A percentile compares a stretch with the other conserved stretches of the same genome.
Evolutionary conservation across 441 rosid genomes (phyloP).

Genomic region (Eutrema salsugineum): DNA sequence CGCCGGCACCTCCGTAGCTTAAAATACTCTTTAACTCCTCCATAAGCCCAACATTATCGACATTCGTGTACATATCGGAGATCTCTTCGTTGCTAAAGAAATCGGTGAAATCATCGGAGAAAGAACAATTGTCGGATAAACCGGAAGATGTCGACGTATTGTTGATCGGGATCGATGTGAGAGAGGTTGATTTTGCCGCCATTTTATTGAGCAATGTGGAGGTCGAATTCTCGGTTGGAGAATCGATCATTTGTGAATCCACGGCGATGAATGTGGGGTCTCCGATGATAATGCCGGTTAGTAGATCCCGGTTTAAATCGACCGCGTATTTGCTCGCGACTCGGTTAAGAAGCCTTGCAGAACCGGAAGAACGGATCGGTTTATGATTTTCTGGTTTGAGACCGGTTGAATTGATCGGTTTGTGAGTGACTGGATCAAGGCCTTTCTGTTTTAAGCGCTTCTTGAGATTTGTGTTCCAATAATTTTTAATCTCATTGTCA

Average conservation of each 20-base stretch:
- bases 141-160: background rate
- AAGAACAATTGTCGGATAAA: slow-evolving; percentile 8
- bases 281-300: slow-evolving; percentile 24
- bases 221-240: background rate
- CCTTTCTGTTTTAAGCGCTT: slow-evolving; percentile 24
- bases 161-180: background rate
- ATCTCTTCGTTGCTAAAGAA: slow-evolving; percentile 18
- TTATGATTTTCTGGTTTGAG: background rate
- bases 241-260: slow-evolving; percentile 11
- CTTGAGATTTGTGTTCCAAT: slow-evolving; percentile 36
- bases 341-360: slow-evolving; percentile 20
- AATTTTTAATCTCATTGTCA: slow-evolving; percentile 33
- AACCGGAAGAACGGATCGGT: slow-evolving; percentile 14
- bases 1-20: background rate
- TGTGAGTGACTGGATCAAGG: slow-evolving; percentile 12
- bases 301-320: slow-evolving; percentile 21
- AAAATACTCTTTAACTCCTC: slow-evolving; percentile 23
- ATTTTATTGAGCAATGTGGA: background rate
- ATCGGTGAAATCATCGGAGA: background rate
- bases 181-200: background rate
- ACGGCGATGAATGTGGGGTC: background rate
- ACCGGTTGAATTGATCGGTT: slow-evolving; percentile 5
- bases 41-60: slow-evolving; percentile 24
- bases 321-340: slow-evolving; percentile 25
- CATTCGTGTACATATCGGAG: background rate